A percentile compares a stretch with the other conserved stretches of the same genome.
These are phyloP conservation scores for Phlegmacium glaucopus DNA, from an alignment of 768 basidiomycete species.

Conservation along the genomic window DNA sequence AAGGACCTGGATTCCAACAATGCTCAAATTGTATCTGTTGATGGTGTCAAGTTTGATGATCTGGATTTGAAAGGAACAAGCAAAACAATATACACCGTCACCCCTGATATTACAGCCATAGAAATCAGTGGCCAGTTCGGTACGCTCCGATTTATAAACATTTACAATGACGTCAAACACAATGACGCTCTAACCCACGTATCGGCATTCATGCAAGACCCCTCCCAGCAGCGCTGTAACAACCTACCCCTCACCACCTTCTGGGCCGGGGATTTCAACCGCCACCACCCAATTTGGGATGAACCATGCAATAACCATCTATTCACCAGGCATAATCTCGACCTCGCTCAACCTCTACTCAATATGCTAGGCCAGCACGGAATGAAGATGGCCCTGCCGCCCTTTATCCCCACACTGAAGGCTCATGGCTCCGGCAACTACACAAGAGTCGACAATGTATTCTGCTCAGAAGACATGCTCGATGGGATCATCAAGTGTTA, in stretches of 20 bases:
- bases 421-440: slow-evolving; percentile 23
- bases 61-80: too few relatives aligned
- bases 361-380: too few relatives aligned
- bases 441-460: slow-evolving; percentile 40
- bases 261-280: slow-evolving; percentile 39
- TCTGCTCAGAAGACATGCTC: slow-evolving; percentile 13
- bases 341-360: too few relatives aligned
- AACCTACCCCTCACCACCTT: slow-evolving; percentile 7
- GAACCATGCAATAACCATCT: slow-evolving; percentile 15
- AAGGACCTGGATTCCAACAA: too few relatives aligned
- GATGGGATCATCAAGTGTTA: background rate
- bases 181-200: slow-evolving; percentile 10
- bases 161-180: slow-evolving; percentile 33
- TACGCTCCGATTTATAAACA: slow-evolving; percentile 28
- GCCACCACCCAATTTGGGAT: slow-evolving; percentile 40
- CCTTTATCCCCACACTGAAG: background rate
- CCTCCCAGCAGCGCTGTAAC: background rate
- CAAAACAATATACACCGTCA: slow-evolving; percentile 10
- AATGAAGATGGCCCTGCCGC: too few relatives aligned
- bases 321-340: slow-evolving; percentile 19
- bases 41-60: too few relatives aligned
- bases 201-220: background rate
- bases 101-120: slow-evolving; percentile 22
- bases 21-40: too few relatives aligned
- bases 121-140: slow-evolving; percentile 11